These are phyloP conservation scores for Arabidopsis hybrid DNA, from an alignment of 441 rosid species.

Conservation along the genomic window DNA sequence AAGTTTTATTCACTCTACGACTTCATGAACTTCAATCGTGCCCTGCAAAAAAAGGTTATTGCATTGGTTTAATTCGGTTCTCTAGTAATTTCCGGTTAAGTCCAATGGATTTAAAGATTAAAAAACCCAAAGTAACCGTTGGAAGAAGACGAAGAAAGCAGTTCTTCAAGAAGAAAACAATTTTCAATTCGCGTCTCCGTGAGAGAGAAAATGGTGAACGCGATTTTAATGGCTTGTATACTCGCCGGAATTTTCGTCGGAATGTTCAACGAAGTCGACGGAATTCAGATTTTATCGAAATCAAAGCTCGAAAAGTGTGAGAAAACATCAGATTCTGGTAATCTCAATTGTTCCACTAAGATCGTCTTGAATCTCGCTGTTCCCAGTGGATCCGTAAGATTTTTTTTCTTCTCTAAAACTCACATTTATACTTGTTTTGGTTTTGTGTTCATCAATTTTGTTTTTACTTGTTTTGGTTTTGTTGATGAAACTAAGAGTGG, in stretches of 20 bases:
- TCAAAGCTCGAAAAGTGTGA: slow-evolving; percentile 88
- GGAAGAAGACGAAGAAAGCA: slow-evolving; percentile 9
- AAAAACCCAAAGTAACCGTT: slow-evolving; percentile 12
- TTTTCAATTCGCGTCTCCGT: slow-evolving; percentile 7
- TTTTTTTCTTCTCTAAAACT: background rate
- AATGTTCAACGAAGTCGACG: slow-evolving; percentile 28
- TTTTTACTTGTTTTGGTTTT: background rate
- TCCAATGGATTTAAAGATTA: too few species aligned
- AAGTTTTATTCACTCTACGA: too few species aligned
- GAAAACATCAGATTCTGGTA: slow-evolving; percentile 55
- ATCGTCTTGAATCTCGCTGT: slow-evolving; percentile 85
- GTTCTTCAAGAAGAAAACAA: slow-evolving; percentile 1
- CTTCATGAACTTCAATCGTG: too few species aligned
- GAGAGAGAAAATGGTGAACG: slow-evolving; percentile 19
- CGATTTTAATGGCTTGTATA: background rate
- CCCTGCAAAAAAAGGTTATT: too few species aligned
- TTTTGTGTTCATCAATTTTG: background rate
- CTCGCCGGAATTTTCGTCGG: background rate
- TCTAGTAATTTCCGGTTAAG: too few species aligned
- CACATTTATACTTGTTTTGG: background rate
- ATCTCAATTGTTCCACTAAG: slow-evolving; percentile 77
- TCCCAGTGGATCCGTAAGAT: slow-evolving; percentile 88
- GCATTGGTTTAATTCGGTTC: too few species aligned
- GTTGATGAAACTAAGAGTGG: slow-evolving; percentile 59
- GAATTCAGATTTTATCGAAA: slow-evolving; percentile 81